A percentile compares a stretch with the other conserved stretches of the same genome.
Evolutionary conservation across 768 basidiomycete species (phyloP).

Genomic region (Tylopilus subfusipes): DNA sequence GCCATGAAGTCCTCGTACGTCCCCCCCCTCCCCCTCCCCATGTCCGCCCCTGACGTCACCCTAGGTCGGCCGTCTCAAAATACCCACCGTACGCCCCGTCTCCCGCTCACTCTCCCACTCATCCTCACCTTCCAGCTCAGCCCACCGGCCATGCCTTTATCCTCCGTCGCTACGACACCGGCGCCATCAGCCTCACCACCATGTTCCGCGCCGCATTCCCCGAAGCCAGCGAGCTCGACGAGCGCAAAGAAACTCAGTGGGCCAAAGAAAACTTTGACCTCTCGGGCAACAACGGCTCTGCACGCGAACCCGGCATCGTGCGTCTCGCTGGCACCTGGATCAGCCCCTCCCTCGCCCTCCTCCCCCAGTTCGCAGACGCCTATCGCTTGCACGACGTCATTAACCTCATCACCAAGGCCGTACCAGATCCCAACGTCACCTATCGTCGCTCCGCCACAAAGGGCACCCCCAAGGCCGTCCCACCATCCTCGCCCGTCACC

Average conservation of each 20-base stretch:
- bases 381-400: slow-evolving; percentile 66
- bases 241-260: slow-evolving; percentile 79
- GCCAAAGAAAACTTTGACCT: slow-evolving; percentile 77
- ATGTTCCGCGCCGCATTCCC: slow-evolving; percentile 98
- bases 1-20: no score
- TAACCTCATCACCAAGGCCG: slow-evolving; percentile 61
- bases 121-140: slow-evolving; percentile 37
- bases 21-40: not conserved
- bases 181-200: slow-evolving; percentile 87
- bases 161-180: slow-evolving; percentile 89
- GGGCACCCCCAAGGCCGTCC: slow-evolving; percentile 27
- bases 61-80: slow-evolving; percentile 86
- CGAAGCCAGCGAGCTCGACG: slow-evolving; percentile 67
- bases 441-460: slow-evolving; percentile 68
- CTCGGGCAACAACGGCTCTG: slow-evolving; percentile 70
- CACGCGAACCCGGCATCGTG: slow-evolving; percentile 54
- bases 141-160: slow-evolving; percentile 86
- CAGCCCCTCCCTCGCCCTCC: slow-evolving; percentile 56
- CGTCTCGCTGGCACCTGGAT: slow-evolving; percentile 92
- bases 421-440: slow-evolving; percentile 70
- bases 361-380: slow-evolving; percentile 51
- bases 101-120: slow-evolving; percentile 3
- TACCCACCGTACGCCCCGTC: slow-evolving; percentile 67
- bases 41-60: slow-evolving; percentile 20
- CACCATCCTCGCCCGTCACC: slow-evolving; percentile 28